These are phyloP conservation scores for Leishmania martiniquensis DNA, from an alignment of 208 protist species.

Conservation along the genomic window DNA sequence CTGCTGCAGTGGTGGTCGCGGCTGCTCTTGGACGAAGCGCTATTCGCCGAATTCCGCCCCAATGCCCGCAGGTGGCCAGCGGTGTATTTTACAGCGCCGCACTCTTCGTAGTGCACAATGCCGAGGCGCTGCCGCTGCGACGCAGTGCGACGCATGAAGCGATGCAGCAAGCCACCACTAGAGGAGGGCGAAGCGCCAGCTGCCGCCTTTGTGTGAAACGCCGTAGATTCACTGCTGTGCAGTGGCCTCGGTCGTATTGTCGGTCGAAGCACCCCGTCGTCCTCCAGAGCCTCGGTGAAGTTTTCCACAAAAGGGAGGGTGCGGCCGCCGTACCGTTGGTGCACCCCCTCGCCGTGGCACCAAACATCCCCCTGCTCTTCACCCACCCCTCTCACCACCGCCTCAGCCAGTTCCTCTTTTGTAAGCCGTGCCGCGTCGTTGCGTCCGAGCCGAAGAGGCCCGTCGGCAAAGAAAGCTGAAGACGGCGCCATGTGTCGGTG, in stretches of 20 bases:
- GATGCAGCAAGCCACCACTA: conserved; percentile 18
- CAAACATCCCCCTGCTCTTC: neutral
- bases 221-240: neutral
- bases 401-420: conserved; percentile 15
- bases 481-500: neutral
- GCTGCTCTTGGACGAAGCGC: neutral
- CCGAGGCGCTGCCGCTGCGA: conserved; percentile 17
- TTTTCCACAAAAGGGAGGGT: neutral
- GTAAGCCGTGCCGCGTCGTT: conserved; percentile 21
- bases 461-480: neutral
- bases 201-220: neutral
- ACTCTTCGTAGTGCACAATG: conserved; percentile 49
- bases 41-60: neutral
- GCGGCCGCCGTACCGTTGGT: neutral
- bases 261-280: conserved; percentile 1
- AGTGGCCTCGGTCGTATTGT: neutral
- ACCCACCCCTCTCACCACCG: neutral
- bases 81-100: conserved; percentile 38
- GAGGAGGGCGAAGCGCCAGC: neutral
- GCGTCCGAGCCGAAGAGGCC: conserved; percentile 7
- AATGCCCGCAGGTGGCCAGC: neutral
- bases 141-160: conserved; percentile 28
- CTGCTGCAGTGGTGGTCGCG: too few species aligned
- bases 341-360: neutral
- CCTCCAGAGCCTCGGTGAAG: neutral